Evolutionary conservation across 257 asterid genomes (phyloP).

Genomic region (Verbascum thapsus): DNA sequence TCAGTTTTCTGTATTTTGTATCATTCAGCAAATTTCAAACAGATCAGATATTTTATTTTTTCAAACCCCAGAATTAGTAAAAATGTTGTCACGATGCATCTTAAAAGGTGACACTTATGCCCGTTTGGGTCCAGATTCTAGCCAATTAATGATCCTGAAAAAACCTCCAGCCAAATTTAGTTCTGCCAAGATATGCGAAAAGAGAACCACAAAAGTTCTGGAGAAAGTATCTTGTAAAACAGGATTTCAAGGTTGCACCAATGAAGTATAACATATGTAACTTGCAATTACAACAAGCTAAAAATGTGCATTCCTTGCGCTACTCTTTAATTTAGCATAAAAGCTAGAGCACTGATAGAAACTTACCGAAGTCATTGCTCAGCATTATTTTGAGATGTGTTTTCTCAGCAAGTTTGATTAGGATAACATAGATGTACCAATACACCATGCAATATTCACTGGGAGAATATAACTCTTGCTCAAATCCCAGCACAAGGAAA

Average conservation of each 20-base stretch:
- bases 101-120: neutral
- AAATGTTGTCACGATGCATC: neutral
- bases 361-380: slow-evolving; percentile 71
- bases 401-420: slow-evolving; percentile 96
- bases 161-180: slow-evolving; percentile 2
- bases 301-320: neutral
- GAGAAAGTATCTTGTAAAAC: neutral
- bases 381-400: slow-evolving; percentile 72
- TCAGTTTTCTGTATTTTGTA: too few relatives aligned
- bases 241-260: slow-evolving; percentile 15
- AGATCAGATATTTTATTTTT: neutral
- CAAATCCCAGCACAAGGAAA: slow-evolving; percentile 87
- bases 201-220: neutral
- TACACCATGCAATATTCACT: slow-evolving; percentile 98
- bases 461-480: slow-evolving; percentile 85
- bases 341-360: slow-evolving; percentile 22
- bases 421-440: slow-evolving; percentile 86
- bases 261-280: slow-evolving; percentile 20
- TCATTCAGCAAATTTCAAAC: neutral
- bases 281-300: slow-evolving; percentile 9
- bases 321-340: slow-evolving; percentile 24
- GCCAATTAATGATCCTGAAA: neutral
- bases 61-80: neutral
- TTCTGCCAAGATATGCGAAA: slow-evolving; percentile 13
- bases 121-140: slow-evolving; percentile 19